A percentile compares a stretch with the other conserved stretches of the same genome.
phyloP scores from a whole-genome alignment of 2,329 filamentous ascomycete species.

The Chalaropsis thielavioides region DNA sequence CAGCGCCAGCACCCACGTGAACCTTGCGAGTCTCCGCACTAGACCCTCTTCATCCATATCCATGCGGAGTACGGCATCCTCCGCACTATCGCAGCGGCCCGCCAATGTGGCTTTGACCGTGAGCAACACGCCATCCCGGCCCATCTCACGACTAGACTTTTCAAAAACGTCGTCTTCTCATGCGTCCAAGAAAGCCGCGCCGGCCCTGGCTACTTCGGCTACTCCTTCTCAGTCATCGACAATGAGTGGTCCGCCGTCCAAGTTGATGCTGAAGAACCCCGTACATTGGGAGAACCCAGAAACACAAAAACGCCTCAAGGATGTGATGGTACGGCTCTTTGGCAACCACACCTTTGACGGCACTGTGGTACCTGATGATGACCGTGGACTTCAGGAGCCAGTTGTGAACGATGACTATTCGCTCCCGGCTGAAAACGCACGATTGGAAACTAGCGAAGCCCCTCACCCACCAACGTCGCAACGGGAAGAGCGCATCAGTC shows the following conservation, averaged over 20 bases:
- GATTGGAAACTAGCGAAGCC: too few species aligned
- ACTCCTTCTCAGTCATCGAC: not conserved
- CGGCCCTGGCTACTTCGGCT: not conserved
- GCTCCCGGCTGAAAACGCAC: too few species aligned
- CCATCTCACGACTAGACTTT: not conserved
- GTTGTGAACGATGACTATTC: too few species aligned
- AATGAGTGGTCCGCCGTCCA: too few species aligned
- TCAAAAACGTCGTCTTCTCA: not conserved
- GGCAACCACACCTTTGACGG: not conserved
- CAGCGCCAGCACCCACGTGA: too few species aligned
- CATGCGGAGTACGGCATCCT: not conserved
- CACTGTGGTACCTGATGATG: not conserved
- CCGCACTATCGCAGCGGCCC: not conserved
- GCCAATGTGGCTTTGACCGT: not conserved
- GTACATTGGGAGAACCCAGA: not conserved
- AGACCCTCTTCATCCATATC: not conserved
- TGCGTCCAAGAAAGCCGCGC: not conserved
- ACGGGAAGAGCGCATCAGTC: not conserved
- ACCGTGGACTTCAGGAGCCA: too few species aligned
- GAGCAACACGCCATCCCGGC: not conserved
- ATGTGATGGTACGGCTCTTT: not conserved
- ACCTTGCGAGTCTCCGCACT: not conserved
- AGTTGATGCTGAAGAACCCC: too few species aligned
- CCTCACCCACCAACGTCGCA: not conserved
- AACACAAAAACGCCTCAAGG: not conserved